Evolutionary conservation across 2,329 filamentous ascomycete genomes (phyloP).

Genomic region (Pseudohalonectria lignicola): DNA sequence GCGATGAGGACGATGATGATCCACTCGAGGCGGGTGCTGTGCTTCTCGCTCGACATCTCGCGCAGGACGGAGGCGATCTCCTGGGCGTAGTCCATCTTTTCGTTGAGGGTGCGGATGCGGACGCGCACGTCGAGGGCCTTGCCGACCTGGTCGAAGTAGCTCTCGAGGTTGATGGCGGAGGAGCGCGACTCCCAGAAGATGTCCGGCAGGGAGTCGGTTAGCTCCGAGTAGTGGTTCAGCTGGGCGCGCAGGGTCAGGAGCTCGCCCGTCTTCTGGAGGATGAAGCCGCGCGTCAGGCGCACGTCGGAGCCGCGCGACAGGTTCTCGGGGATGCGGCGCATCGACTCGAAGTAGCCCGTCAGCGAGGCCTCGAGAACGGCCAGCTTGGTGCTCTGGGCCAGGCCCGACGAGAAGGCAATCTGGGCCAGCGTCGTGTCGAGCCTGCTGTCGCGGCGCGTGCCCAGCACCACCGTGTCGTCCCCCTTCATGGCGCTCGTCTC

Average conservation of each 20-base stretch:
- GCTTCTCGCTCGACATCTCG: constrained; percentile 82
- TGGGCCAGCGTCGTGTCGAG: constrained; percentile 68
- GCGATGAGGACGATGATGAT: constrained; percentile 92
- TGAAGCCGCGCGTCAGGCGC: constrained; percentile 55
- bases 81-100: constrained; percentile 96
- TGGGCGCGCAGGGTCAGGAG: constrained; percentile 81
- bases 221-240: constrained; percentile 91
- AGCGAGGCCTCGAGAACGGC: constrained; percentile 81
- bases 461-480: constrained; percentile 83
- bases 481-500: constrained; percentile 72
- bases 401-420: constrained; percentile 89
- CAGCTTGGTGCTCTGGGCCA: constrained; percentile 87
- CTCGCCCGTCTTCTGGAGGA: constrained; percentile 88
- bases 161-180: constrained; percentile 81
- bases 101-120: constrained; percentile 82
- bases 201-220: constrained; percentile 90
- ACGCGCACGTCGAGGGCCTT: constrained; percentile 83
- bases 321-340: constrained; percentile 67
- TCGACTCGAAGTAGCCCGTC: constrained; percentile 76
- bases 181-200: constrained; percentile 84
- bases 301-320: constrained; percentile 51
- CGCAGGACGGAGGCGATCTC: constrained; percentile 86
- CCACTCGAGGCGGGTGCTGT: constrained; percentile 81
- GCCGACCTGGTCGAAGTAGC: constrained; percentile 91
- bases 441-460: constrained; percentile 52